phyloP scores from a whole-genome alignment of 148 eudicot species.

The Silene latifolia region DNA sequence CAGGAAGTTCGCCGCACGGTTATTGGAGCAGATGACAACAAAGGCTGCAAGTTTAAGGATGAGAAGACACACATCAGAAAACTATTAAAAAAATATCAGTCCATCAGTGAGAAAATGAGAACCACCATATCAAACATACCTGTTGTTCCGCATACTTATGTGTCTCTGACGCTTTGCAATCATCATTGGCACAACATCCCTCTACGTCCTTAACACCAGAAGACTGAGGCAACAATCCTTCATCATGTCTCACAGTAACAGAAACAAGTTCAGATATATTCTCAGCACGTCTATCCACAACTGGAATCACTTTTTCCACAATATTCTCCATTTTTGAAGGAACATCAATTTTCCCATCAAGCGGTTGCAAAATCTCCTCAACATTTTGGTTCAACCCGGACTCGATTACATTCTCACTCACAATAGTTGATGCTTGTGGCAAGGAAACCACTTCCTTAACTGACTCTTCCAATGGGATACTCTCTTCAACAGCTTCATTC shows the following conservation, averaged over 20 bases:
- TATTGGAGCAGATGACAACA: slow-evolving; percentile 34
- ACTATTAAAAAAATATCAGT: not conserved
- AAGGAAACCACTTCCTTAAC: slow-evolving; percentile 37
- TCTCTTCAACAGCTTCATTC: slow-evolving; percentile 22
- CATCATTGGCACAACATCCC: slow-evolving; percentile 25
- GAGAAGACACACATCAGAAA: slow-evolving; percentile 11
- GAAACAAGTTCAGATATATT: slow-evolving; percentile 3
- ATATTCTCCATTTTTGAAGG: slow-evolving; percentile 19
- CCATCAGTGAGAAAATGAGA: not conserved
- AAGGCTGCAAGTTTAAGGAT: slow-evolving; percentile 42
- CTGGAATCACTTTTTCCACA: slow-evolving; percentile 22
- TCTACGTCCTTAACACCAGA: slow-evolving; percentile 22
- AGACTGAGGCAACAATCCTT: slow-evolving; percentile 27
- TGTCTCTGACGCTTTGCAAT: slow-evolving; percentile 31
- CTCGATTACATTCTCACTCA: slow-evolving; percentile 27
- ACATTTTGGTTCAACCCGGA: slow-evolving; percentile 26
- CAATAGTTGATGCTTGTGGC: slow-evolving; percentile 23
- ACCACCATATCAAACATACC: slow-evolving; percentile 26
- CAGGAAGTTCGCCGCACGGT: slow-evolving; percentile 58
- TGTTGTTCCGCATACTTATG: slow-evolving; percentile 40
- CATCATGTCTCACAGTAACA: slow-evolving; percentile 20
- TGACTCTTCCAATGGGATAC: slow-evolving; percentile 41
- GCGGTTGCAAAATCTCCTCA: slow-evolving; percentile 12
- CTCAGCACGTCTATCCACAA: slow-evolving; percentile 7
- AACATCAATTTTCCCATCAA: slow-evolving; percentile 23